phyloP scores from a whole-genome alignment of 768 basidiomycete genomes.

The Russula dissimulans region DNA sequence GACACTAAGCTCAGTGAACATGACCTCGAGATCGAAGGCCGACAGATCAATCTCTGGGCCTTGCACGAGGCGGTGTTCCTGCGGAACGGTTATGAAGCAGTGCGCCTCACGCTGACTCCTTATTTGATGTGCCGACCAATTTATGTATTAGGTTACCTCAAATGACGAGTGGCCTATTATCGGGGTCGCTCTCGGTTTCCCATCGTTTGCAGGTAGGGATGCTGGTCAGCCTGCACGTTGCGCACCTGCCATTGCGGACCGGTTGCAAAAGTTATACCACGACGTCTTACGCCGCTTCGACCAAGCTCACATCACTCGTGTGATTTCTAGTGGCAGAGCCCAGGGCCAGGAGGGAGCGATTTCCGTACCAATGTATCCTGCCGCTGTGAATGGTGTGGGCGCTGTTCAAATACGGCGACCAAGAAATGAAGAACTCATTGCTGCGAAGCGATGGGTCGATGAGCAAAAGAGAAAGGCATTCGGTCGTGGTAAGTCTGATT shows the following conservation, averaged over 20 bases:
- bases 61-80: neutral
- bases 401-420: neutral
- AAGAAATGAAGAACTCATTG: neutral
- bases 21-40: neutral
- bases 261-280: constrained; percentile 2
- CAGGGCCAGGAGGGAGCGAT: no score
- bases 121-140: neutral
- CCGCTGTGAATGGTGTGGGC: neutral
- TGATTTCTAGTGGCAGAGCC: no score
- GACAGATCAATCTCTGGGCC: neutral
- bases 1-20: neutral
- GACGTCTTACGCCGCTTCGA: constrained; percentile 3
- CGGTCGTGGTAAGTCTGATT: neutral
- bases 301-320: neutral
- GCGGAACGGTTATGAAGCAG: neutral
- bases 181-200: no score
- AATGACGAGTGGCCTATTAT: constrained; percentile 10
- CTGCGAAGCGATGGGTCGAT: constrained; percentile 3
- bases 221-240: neutral
- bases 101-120: neutral
- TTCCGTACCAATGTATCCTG: neutral
- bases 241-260: neutral
- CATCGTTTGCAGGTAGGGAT: neutral
- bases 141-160: neutral
- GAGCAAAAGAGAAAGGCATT: constrained; percentile 2